phyloP scores from a whole-genome alignment of 1,139 yeast genomes.

The Lipomyces yarrowii region DNA sequence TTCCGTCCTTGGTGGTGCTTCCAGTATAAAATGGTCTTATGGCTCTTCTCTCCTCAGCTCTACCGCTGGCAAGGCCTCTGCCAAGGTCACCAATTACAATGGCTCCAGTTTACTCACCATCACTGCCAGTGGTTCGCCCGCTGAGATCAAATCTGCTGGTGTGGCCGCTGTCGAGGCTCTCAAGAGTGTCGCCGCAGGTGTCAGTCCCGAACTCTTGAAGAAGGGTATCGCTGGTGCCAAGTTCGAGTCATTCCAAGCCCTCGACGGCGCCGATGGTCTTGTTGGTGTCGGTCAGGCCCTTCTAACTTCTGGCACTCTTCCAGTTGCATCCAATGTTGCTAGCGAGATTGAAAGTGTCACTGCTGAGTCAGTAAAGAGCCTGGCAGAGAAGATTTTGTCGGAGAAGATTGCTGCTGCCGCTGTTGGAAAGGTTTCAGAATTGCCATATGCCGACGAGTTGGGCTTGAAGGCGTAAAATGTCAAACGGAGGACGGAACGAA shows the following conservation, averaged over 20 bases:
- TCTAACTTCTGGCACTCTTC: constrained; percentile 38
- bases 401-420: constrained; percentile 83
- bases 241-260: constrained; percentile 45
- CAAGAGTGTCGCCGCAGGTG: constrained; percentile 30
- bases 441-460: constrained; percentile 91
- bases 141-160: constrained; percentile 58
- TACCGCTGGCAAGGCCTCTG: constrained; percentile 54
- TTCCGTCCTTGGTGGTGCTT: constrained; percentile 64
- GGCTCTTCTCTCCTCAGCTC: constrained; percentile 49
- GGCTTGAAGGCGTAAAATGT: constrained; percentile 1
- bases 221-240: constrained; percentile 52
- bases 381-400: constrained; percentile 54
- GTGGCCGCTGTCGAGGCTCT: constrained; percentile 54
- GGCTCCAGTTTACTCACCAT: constrained; percentile 84
- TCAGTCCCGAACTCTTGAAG: constrained; percentile 46
- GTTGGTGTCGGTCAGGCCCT: constrained; percentile 35
- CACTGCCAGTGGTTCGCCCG: constrained; percentile 58
- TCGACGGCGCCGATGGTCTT: constrained; percentile 43
- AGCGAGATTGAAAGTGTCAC: constrained; percentile 45
- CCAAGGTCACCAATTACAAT: constrained; percentile 65
- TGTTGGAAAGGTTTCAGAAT: constrained; percentile 82
- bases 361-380: constrained; percentile 52
- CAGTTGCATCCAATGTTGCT: constrained; percentile 31
- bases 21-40: constrained; percentile 52
- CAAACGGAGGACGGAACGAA: not conserved